Base-by-base conservation (phyloP, 1,139 yeast genomes). In the Sugiyamaella pinicola region DNA sequence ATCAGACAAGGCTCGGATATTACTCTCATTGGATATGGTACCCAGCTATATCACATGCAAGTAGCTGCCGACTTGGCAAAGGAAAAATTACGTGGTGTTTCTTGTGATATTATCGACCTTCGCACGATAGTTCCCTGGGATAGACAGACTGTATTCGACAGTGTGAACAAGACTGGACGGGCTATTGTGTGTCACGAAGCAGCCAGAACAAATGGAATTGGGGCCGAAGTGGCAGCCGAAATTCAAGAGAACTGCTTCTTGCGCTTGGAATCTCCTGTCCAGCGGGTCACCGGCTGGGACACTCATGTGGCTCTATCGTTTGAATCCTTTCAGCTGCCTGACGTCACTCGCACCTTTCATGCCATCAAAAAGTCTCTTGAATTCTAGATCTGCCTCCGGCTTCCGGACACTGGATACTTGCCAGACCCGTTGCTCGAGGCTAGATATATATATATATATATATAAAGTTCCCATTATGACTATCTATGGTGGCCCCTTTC, bases 61-160 rank as follows among this genome's bases (percentile, higher is more conserved):
- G 64, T 58, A 18, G 73, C 73, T 3, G 72, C 72, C 1, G 62
- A 61, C 29, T 46, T 67, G 37, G 73, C 73, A 12, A 53, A 63
- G 38, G 51, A 61, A 47, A 55, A 62, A 39, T 61, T 67, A 1
- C 41, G 47, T 4, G 72, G 72, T 1, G 66, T 67, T 4, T 58
- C 63, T 2, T 64, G 68, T 41, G 73, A 69, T 55, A 60, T 69
- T 26, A 68, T 69, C 44, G 73, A 69, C 53, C 58, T 69, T 47
- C 65, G 71, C 38, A 69, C 73, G 3, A 55, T 69, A 24, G 63
- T 61, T 5, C 73, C 73, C 3, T 69, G 73, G 73, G 73, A 69
- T 53, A 60, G 70, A 13, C 61, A 67, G 35, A 69, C 73, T 1
- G 69, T 69, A 26, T 56, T 63, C 38, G 61, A 59, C 31, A 61